Percentiles rank a stretch among this genome's conserved stretches.
phyloP scores from a whole-genome alignment of 768 basidiomycete genomes.

The Mycena capillaripes region DNA sequence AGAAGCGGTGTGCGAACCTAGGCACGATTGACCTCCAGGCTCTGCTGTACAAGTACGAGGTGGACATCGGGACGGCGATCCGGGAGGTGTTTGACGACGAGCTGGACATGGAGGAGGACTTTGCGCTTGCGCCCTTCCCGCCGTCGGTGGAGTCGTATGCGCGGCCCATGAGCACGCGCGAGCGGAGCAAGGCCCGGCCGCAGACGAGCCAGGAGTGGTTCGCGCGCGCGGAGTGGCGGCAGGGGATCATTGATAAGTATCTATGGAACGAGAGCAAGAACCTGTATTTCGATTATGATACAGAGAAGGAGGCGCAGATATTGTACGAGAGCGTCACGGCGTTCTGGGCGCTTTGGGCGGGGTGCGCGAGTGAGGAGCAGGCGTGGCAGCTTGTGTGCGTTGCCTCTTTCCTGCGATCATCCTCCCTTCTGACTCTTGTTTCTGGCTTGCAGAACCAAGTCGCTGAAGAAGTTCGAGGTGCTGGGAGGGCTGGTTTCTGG shows the following conservation, averaged over 20 bases:
- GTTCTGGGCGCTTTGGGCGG: slow-evolving; percentile 98
- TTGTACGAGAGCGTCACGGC: slow-evolving; percentile 97
- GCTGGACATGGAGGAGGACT: slow-evolving; percentile 93
- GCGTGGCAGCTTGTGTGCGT: slow-evolving; percentile 93
- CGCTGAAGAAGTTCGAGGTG: slow-evolving; percentile 95
- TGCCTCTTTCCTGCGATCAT: neutral
- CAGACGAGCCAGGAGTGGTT: slow-evolving; percentile 96
- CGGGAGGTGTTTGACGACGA: slow-evolving; percentile 95
- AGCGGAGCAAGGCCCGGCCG: slow-evolving; percentile 68
- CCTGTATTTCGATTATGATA: slow-evolving; percentile 98
- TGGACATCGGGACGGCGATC: slow-evolving; percentile 98
- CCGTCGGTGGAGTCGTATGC: slow-evolving; percentile 80
- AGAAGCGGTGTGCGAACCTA: slow-evolving; percentile 97
- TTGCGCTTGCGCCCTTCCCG: slow-evolving; percentile 92
- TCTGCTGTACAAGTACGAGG: slow-evolving; percentile 97
- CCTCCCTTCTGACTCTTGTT: slow-evolving; percentile 36
- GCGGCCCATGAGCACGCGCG: slow-evolving; percentile 61
- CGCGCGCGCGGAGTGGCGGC: slow-evolving; percentile 86
- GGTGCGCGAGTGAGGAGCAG: slow-evolving; percentile 96
- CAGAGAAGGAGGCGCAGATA: slow-evolving; percentile 89
- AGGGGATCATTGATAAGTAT: slow-evolving; percentile 91
- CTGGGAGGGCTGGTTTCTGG: slow-evolving; percentile 96
- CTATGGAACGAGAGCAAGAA: slow-evolving; percentile 97
- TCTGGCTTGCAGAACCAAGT: slow-evolving; percentile 72
- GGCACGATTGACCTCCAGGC: slow-evolving; percentile 97